phyloP scores from a whole-genome alignment of 1,139 yeast genomes.

The Yamadazyma triangularis region DNA sequence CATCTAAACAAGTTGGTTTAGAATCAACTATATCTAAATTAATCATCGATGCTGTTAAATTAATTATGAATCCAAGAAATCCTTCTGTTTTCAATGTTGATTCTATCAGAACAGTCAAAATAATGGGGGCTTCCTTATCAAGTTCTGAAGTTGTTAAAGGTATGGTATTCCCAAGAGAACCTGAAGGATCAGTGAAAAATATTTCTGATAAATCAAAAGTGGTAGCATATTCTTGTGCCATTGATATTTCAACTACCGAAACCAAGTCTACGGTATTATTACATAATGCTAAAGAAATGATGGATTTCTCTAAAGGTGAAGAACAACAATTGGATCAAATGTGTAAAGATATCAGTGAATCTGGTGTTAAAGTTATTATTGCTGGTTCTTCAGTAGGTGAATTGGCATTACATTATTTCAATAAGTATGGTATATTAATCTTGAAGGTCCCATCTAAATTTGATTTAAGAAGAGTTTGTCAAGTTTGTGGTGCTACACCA shows the following conservation, averaged over 20 bases:
- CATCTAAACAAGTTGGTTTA: constrained; percentile 90
- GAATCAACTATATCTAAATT: constrained; percentile 74
- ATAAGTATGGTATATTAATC: constrained; percentile 79
- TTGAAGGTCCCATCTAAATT: constrained; percentile 90
- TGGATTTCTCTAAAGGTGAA: constrained; percentile 93
- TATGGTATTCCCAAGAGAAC: constrained; percentile 97
- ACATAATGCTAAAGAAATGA: constrained; percentile 95
- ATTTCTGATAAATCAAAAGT: constrained; percentile 66
- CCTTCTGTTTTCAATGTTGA: constrained; percentile 77
- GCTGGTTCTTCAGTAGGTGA: constrained; percentile 96
- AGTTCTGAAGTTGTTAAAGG: constrained; percentile 85
- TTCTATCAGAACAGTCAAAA: constrained; percentile 88
- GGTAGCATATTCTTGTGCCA: constrained; percentile 89
- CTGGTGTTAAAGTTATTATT: constrained; percentile 83
- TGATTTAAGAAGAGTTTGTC: constrained; percentile 87
- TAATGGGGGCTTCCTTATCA: constrained; percentile 84
- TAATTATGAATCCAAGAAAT: constrained; percentile 65
- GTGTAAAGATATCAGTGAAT: constrained; percentile 76
- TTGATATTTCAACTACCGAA: constrained; percentile 92
- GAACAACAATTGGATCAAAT: constrained; percentile 87
- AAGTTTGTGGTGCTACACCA: constrained; percentile 98
- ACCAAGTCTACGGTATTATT: constrained; percentile 95
- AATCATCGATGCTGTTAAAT: constrained; percentile 82
- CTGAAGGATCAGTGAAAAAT: constrained; percentile 82
- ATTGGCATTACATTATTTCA: constrained; percentile 85